These are phyloP conservation scores for Barnettozyma hawaiiensis DNA, from an alignment of 1,139 yeast species.

Conservation along the genomic window DNA sequence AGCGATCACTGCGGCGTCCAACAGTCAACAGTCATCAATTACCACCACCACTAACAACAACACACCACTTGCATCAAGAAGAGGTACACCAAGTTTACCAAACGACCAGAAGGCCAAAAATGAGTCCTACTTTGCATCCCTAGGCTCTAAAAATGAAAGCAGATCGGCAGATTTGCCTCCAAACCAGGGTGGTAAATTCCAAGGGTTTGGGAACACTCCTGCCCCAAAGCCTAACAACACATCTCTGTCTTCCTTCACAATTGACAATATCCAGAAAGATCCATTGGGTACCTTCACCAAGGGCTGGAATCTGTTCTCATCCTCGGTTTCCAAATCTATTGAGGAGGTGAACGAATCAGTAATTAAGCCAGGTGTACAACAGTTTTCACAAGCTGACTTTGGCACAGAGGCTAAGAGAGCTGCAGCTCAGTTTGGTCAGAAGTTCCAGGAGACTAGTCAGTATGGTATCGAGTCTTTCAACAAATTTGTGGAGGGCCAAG, in stretches of 20 bases:
- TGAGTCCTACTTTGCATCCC: constrained; percentile 74
- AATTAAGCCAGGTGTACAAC: constrained; percentile 82
- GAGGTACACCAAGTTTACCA: constrained; percentile 33
- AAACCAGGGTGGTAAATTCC: constrained; percentile 88
- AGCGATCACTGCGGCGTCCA: constrained; percentile 2
- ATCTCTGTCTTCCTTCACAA: constrained; percentile 50
- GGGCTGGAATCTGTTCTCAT: constrained; percentile 92
- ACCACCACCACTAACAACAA: constrained; percentile 16
- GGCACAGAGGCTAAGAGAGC: constrained; percentile 72
- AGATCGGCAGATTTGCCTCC: constrained; percentile 84
- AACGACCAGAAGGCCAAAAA: constrained; percentile 52
- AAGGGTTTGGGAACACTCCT: constrained; percentile 86
- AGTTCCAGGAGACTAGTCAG: constrained; percentile 82
- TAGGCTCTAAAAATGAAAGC: constrained; percentile 66
- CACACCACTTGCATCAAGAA: constrained; percentile 39
- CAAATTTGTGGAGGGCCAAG: constrained; percentile 47
- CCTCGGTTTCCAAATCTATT: constrained; percentile 76
- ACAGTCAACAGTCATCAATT: constrained; percentile 1
- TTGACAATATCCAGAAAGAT: constrained; percentile 76
- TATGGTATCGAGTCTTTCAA: constrained; percentile 64
- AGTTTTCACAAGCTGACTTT: constrained; percentile 74
- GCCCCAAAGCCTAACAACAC: constrained; percentile 26
- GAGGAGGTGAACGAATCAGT: constrained; percentile 83
- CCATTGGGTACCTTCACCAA: constrained; percentile 84
- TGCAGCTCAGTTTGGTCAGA: constrained; percentile 92